Base-by-base conservation (phyloP, 768 basidiomycete genomes). In the Pilatotrama ljubarskyi region DNA sequence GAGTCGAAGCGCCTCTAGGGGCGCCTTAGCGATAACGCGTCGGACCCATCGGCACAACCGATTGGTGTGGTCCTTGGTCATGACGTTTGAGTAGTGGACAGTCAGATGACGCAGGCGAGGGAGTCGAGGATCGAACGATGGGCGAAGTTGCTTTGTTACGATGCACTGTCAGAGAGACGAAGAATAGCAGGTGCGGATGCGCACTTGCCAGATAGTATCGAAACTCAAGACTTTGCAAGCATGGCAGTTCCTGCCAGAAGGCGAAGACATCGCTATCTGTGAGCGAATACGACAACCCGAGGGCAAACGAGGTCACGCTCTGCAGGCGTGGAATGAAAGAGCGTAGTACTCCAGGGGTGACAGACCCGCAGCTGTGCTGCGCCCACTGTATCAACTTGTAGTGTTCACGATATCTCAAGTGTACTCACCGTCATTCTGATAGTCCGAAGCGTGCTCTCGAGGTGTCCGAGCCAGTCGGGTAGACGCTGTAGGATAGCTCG, bases 271-370 rank as follows among this genome's bases (percentile, higher is more conserved):
- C 81, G 29, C 76, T 74, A 61, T 86, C 73, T 0, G 78, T 78
- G 44, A 87, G 73, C 1, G 85, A 85, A 64, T 85, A 87, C 0
- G 85, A 86, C 1, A 86, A 63, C 0, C 85, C 84, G 2, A 86
- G 63, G 2, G 79, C 76, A 42, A 86, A 70, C 13, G 75, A 82
- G 62, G 17, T 63, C 68, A 47, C 67, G 44, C 41, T 36, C 14
- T 69, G 59, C 1, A 83, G 52, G 32, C 75, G 72, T 0, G 81
- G 80, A 2, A 55, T 11, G 51, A 84, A 70, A 0, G 77, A 75
- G 18, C 72, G 77, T 3, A 87, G 71, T 2, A 85, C 81, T 0
- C 84, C 84, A 10, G 84, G 85, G 0, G 85, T 86, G 15, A 87
- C 74, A 5, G 85, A 87, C 6, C 85, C 84, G 65, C 85, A 87